Percentiles rank a stretch among this genome's conserved stretches.
phyloP scores from a whole-genome alignment of 805 yeast species.

The Clavispora asparagi region DNA sequence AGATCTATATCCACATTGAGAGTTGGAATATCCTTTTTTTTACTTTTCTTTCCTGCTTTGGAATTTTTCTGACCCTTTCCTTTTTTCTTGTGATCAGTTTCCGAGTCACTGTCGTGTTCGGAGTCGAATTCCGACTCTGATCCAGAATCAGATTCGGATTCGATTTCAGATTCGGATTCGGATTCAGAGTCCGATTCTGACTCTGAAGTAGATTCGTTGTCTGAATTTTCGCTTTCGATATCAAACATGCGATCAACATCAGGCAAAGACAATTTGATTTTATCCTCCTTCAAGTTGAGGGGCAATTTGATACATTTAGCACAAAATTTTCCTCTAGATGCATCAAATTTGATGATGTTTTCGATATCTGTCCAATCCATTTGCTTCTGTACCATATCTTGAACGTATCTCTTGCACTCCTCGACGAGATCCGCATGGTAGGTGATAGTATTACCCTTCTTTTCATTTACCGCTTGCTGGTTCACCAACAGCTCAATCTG shows the following conservation, averaged over 20 bases:
- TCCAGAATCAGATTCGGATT: conserved; percentile 21
- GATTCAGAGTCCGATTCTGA: conserved; percentile 26
- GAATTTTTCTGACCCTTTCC: background rate
- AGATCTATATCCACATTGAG: conserved; percentile 64
- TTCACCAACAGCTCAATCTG: conserved; percentile 62
- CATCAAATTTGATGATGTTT: conserved; percentile 64
- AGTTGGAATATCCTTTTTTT: conserved; percentile 8
- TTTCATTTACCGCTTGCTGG: conserved; percentile 58
- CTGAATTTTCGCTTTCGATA: conserved; percentile 8
- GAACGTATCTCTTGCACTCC: conserved; percentile 63
- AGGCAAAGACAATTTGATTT: conserved; percentile 54
- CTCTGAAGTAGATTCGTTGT: conserved; percentile 26
- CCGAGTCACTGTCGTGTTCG: conserved; percentile 7
- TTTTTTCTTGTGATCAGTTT: conserved; percentile 8
- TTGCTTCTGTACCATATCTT: conserved; percentile 64
- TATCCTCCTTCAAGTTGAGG: conserved; percentile 63
- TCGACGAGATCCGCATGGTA: conserved; percentile 66
- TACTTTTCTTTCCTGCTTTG: conserved; percentile 10
- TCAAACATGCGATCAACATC: conserved; percentile 37
- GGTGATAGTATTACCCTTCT: conserved; percentile 71
- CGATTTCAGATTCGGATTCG: conserved; percentile 6
- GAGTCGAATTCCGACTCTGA: conserved; percentile 26
- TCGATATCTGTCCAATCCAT: conserved; percentile 95
- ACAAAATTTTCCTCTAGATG: conserved; percentile 54
- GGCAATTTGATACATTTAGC: conserved; percentile 65